Percentiles rank a stretch among this genome's conserved stretches.
Evolutionary conservation across 805 yeast genomes (phyloP).

Genomic region (Saccharomyces paradoxus): DNA sequence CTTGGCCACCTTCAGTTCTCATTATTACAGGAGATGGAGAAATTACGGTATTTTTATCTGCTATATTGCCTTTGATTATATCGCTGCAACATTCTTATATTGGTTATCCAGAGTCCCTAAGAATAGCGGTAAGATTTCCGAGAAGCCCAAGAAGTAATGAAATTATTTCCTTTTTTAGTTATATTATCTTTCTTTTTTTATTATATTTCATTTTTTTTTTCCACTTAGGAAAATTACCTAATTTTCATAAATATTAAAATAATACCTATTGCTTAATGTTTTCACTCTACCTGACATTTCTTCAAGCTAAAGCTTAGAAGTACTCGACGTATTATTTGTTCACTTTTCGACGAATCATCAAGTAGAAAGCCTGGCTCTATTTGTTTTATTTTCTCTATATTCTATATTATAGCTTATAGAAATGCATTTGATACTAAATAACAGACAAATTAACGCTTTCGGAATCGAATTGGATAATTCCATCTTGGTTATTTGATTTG

Average conservation of each 20-base stretch:
- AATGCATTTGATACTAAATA: neutral
- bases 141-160: neutral
- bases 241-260: neutral
- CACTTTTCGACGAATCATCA: neutral
- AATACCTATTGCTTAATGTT: neutral
- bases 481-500: slow-evolving; percentile 3
- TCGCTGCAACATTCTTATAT: slow-evolving; percentile 39
- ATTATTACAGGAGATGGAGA: slow-evolving; percentile 42
- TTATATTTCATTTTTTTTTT: neutral
- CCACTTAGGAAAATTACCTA: neutral
- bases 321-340: neutral
- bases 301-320: neutral
- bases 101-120: slow-evolving; percentile 74
- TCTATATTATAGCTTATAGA: neutral
- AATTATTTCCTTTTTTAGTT: neutral
- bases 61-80: slow-evolving; percentile 40
- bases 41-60: slow-evolving; percentile 50
- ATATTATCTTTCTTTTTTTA: neutral
- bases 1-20: slow-evolving; percentile 39
- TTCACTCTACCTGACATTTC: neutral
- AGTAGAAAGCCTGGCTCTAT: neutral
- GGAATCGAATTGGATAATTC: slow-evolving; percentile 9
- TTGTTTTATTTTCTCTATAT: neutral
- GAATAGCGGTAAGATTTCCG: slow-evolving; percentile 14
- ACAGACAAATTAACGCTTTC: slow-evolving; percentile 9